phyloP scores from a whole-genome alignment of 371 early-diverging fungal species.

The Conidiobolus incongruus region DNA sequence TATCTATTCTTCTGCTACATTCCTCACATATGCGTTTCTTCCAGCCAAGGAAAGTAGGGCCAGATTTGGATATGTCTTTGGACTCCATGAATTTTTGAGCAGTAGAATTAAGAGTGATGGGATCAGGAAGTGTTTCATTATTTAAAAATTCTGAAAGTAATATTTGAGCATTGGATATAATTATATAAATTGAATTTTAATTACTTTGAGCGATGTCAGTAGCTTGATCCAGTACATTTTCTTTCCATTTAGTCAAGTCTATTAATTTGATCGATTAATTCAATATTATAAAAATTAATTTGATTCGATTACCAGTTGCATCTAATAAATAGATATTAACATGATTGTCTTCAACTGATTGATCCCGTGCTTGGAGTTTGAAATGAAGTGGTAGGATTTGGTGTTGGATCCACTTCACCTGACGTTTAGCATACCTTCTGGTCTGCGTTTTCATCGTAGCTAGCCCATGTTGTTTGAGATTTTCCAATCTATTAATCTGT shows the following conservation, averaged over 20 bases:
- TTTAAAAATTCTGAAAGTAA: slow-evolving; percentile 24
- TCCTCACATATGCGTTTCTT: not conserved
- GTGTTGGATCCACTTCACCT: slow-evolving; percentile 77
- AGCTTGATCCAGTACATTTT: slow-evolving; percentile 23
- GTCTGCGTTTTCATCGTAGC: slow-evolving; percentile 72
- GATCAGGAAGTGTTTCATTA: slow-evolving; percentile 10
- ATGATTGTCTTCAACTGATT: slow-evolving; percentile 3
- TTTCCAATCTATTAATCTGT: slow-evolving; percentile 19
- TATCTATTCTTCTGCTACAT: slow-evolving; percentile 2
- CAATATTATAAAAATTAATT: no score
- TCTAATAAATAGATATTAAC: slow-evolving; percentile 46
- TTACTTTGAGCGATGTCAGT: slow-evolving; percentile 22
- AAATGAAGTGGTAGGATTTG: slow-evolving; percentile 35
- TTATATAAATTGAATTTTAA: no score
- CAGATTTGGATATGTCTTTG: no score
- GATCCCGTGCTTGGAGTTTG: no score
- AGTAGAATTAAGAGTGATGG: slow-evolving; percentile 6
- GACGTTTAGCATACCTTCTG: slow-evolving; percentile 67
- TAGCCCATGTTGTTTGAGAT: slow-evolving; percentile 23
- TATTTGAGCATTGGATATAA: slow-evolving; percentile 12
- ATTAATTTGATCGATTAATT: no score
- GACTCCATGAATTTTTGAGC: no score
- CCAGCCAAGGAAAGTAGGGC: no score
- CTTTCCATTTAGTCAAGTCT: slow-evolving; percentile 27
- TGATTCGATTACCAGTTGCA: slow-evolving; percentile 30